A percentile compares a stretch with the other conserved stretches of the same genome.
phyloP scores from a whole-genome alignment of 2,329 filamentous ascomycete genomes.

The Aspergillus udagawae region DNA sequence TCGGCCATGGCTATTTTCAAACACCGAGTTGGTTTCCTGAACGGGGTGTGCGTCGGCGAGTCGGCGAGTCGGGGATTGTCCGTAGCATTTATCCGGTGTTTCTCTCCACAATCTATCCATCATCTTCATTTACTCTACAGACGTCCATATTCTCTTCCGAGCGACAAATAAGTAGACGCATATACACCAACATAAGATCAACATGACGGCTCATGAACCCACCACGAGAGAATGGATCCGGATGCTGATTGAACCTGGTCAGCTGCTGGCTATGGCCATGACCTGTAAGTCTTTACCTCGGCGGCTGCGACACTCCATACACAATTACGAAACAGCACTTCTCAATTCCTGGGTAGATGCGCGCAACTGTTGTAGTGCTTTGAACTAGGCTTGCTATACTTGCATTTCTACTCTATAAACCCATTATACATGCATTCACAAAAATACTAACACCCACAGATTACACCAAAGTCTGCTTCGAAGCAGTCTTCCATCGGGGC shows the following conservation, averaged over 20 bases:
- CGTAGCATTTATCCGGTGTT: neutral
- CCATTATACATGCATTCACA: no score
- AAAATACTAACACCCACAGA: conserved; percentile 21
- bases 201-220: conserved; percentile 4
- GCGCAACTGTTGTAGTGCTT: no score
- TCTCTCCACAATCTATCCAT: neutral
- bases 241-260: conserved; percentile 21
- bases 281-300: conserved; percentile 18
- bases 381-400: no score
- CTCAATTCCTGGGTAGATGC: no score
- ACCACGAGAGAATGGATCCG: conserved; percentile 15
- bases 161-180: neutral
- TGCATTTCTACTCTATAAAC: neutral
- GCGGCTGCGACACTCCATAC: no score
- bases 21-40: neutral
- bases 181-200: neutral
- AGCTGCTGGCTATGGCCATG: conserved; percentile 22
- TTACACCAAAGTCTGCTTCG: conserved; percentile 28
- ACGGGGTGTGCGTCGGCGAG: neutral
- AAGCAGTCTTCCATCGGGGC: conserved; percentile 31
- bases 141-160: neutral
- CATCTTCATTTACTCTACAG: neutral
- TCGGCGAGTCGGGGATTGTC: neutral
- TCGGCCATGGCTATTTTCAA: neutral
- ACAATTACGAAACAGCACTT: neutral